Percentiles rank a stretch among this genome's conserved stretches.
Evolutionary conservation across 805 yeast genomes (phyloP).

Genomic region (Candida awuae): DNA sequence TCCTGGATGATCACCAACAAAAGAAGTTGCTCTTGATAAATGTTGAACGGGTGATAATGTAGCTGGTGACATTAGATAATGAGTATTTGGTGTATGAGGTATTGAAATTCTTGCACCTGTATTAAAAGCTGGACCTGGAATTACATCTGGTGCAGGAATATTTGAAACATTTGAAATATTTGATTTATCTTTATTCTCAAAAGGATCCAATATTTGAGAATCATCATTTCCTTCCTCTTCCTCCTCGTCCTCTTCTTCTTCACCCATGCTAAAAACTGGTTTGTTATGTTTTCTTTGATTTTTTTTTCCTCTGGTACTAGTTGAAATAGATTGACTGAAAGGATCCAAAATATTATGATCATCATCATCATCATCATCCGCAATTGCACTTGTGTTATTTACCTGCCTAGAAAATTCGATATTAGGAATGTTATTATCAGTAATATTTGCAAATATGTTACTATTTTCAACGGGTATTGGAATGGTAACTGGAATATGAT

Average conservation of each 20-base stretch:
- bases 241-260: conserved; percentile 19
- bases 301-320: background rate
- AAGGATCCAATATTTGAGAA: conserved; percentile 1
- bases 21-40: conserved; percentile 53
- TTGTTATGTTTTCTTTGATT: conserved; percentile 6
- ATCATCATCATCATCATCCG: background rate
- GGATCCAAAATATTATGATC: background rate
- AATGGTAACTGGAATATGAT: background rate
- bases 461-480: background rate
- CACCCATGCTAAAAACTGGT: conserved; percentile 26
- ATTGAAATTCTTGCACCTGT: conserved; percentile 13
- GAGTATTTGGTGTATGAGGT: background rate
- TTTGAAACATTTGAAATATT: background rate
- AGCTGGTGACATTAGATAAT: conserved; percentile 31
- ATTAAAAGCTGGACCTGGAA: conserved; percentile 19
- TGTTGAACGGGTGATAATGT: conserved; percentile 47
- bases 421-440: background rate
- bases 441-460: background rate
- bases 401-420: background rate
- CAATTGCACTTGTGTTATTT: background rate
- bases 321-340: too few relatives aligned
- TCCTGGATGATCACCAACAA: conserved; percentile 12
- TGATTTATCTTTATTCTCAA: background rate
- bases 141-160: conserved; percentile 4
- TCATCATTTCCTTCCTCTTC: background rate